Conservation (phyloP, 2,329 filamentous ascomycete species). For the Epicoccum nigrum region DNA sequence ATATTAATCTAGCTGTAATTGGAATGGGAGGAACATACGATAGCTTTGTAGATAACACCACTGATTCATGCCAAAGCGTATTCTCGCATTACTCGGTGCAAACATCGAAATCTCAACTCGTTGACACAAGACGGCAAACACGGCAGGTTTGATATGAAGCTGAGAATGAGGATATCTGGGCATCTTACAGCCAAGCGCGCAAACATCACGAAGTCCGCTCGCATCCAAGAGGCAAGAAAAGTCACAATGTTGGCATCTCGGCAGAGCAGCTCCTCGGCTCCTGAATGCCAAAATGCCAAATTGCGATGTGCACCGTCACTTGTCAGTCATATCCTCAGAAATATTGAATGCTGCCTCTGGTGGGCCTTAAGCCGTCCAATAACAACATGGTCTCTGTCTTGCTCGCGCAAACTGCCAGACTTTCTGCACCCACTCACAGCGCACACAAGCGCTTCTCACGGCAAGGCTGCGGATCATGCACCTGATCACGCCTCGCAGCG, state of each 20-base stretch:
- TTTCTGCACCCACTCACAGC: background rate
- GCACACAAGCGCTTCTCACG: background rate
- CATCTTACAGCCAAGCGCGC: constrained; percentile 5
- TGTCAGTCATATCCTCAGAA: constrained; percentile 1
- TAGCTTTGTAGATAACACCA: constrained; percentile 9
- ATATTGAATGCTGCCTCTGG: background rate
- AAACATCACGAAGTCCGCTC: background rate
- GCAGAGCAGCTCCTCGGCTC: constrained; percentile 4
- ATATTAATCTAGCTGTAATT: constrained; percentile 23
- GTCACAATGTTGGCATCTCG: constrained; percentile 15
- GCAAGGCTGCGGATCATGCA: constrained; percentile 22
- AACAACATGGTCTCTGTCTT: background rate
- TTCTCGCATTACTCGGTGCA: background rate
- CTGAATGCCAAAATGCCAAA: constrained; percentile 17
- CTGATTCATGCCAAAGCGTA: background rate
- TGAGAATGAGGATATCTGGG: background rate
- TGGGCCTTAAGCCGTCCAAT: background rate
- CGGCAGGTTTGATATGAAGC: background rate
- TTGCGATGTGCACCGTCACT: constrained; percentile 27
- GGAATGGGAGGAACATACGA: constrained; percentile 1
- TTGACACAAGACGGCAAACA: background rate
- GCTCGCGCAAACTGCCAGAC: background rate
- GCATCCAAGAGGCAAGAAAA: background rate
- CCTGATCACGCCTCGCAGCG: constrained; percentile 16
- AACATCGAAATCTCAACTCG: no score